phyloP scores from a whole-genome alignment of 2,329 filamentous ascomycete species.

The Orbilia oligospora region DNA sequence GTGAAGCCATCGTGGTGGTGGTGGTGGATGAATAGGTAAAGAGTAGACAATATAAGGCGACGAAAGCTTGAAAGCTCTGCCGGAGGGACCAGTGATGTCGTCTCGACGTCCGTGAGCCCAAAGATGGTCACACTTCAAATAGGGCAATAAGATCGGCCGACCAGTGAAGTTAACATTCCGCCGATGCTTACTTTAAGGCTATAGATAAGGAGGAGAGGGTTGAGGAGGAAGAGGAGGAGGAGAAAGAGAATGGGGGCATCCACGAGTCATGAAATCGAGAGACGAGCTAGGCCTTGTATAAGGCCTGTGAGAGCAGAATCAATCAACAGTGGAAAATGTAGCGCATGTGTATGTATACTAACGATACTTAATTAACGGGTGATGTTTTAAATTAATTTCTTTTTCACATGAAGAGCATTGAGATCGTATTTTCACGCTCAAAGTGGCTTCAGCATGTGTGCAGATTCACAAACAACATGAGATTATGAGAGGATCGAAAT shows the following conservation, averaged over 20 bases:
- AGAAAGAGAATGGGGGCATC: background rate
- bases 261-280: slow-evolving; percentile 25
- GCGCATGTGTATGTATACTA: slow-evolving; percentile 1
- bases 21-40: no score
- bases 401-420: slow-evolving; percentile 13
- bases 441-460: slow-evolving; percentile 36
- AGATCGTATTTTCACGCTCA: slow-evolving; percentile 52
- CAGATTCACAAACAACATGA: slow-evolving; percentile 1
- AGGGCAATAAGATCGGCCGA: background rate
- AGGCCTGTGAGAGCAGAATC: no score
- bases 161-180: slow-evolving; percentile 3
- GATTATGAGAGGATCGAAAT: slow-evolving; percentile 28
- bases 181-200: background rate
- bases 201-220: background rate
- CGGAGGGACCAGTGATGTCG: background rate
- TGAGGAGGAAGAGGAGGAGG: background rate
- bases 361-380: background rate
- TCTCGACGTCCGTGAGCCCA: background rate
- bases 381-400: slow-evolving; percentile 3
- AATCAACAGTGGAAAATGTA: background rate
- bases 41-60: background rate
- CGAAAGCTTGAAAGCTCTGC: background rate
- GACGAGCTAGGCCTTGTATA: no score
- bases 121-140: background rate
- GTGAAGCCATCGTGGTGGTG: slow-evolving; percentile 42